Evolutionary conservation across 176 grass and related monocot species (phyloP), one percentile per base, ranked within the genome.

Genomic region (Luzula sylvatica): DNA sequence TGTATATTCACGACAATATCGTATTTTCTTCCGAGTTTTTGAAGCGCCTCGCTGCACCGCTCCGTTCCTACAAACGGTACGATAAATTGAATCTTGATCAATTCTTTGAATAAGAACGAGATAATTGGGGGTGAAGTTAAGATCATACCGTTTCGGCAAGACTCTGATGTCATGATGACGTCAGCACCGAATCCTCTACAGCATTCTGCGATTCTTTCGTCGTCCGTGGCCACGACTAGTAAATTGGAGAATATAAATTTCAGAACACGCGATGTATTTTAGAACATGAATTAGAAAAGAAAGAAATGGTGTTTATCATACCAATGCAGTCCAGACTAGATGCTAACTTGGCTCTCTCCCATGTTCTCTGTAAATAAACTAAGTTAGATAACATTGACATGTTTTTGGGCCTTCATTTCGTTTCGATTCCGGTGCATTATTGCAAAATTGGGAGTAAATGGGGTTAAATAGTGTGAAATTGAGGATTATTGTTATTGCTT

Each of bases 1-100:
- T 98, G 92, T 54, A 98, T 98, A 68, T 98, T 98, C 59, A 98
- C 81, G 41, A 98, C 85, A 75, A 98, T 86, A 32, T 90, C 85
- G 62, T 98, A 98, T 55, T 54, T 22, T 56, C 82, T 90, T 11
- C 48, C 64, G 46, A 98, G 85, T 28, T 86, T 98, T 25, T 72
- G 52, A 59, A 98, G 68, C 28, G 85, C 92, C 64, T 98, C 92
- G 42, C 71, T 82, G 56, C 92, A 98, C 25, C 92, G 92, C 46
- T 90, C 92, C 65, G 85, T 82, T 71, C 85, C 92, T 98, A 56
- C 9, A 60, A 71, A 55, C 61, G 56, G 2, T 55, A 35, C 30
- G 30, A 9, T 9, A n/a, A n/a, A n/a, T n/a, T n/a, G n/a, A n/a
- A n/a, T n/a, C n/a, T n/a, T n/a, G n/a, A n/a, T n/a, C n/a, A n/a